Evolutionary conservation across 257 asterid species (phyloP).

Genomic region (Echites panduratus): DNA sequence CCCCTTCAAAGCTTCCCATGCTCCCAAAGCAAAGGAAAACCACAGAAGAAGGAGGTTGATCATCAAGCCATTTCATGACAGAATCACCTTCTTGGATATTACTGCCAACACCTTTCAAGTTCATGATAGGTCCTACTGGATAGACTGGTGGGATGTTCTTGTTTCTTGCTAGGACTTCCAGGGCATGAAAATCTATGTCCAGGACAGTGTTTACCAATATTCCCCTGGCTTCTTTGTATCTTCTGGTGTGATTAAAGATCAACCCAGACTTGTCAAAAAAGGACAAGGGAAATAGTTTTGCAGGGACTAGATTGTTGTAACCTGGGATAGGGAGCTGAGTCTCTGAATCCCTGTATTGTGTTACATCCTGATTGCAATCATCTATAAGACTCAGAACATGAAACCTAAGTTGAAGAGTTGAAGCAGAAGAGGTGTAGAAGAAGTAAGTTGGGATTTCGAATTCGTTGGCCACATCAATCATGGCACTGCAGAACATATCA

Average conservation of each 20-base stretch:
- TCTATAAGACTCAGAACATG: not conserved
- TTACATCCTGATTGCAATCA: not conserved
- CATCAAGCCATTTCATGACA: conserved; percentile 21
- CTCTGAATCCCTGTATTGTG: not conserved
- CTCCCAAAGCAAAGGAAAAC: conserved; percentile 27
- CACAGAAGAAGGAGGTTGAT: conserved; percentile 20
- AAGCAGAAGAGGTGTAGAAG: conserved; percentile 13
- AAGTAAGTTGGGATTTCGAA: conserved; percentile 17
- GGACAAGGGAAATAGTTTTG: not conserved
- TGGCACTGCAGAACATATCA: conserved; percentile 50
- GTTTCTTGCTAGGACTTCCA: not conserved
- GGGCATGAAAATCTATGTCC: conserved; percentile 16
- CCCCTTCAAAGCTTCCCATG: conserved; percentile 9
- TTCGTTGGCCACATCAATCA: conserved; percentile 40
- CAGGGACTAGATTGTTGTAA: conserved; percentile 8
- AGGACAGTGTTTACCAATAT: conserved; percentile 21
- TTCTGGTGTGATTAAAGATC: not conserved
- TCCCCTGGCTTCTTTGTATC: conserved; percentile 13
- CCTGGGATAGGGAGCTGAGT: not conserved
- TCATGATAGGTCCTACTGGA: conserved; percentile 16
- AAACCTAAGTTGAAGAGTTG: not conserved
- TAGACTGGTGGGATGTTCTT: conserved; percentile 12
- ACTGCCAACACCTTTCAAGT: not conserved
- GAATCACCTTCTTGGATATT: not conserved
- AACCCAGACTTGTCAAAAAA: not conserved